Evolutionary conservation across 768 basidiomycete genomes (phyloP), one percentile per base, ranked within the genome.

Genomic region (Lactarius hengduanensis): DNA sequence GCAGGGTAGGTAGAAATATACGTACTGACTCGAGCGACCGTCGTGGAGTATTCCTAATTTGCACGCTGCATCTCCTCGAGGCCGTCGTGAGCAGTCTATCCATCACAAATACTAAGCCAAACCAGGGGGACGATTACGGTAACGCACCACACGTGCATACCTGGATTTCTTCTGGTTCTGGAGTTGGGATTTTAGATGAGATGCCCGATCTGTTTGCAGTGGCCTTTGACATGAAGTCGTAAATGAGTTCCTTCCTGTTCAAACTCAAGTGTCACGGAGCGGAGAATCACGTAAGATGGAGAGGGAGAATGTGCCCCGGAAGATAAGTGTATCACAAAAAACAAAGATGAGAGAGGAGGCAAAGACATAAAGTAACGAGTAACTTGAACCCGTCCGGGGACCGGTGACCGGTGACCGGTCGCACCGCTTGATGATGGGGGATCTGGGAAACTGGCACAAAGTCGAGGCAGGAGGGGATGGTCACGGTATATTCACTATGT

Each of bases 361-460:
- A 47, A 11, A 47, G 20, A n/a, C 36, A 11, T 30, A 8, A 11
- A 13, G 11, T 5, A n/a, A n/a, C 8, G 9, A 72, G 76, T 26
- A 47, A 88, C 92, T 93, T 86, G 71, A 94, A 91, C 0, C 87
- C 84, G 18, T 90, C 89, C 13, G 87, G 84, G 0, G 83, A n/a
- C n/a, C n/a, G n/a, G n/a, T n/a, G n/a, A n/a, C n/a, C n/a, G n/a
- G 36, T 91, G 67, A 82, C 86, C 73, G 2, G 26, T 28, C 26
- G 84, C 91, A 82, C 71, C 86, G 81, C 74, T 94, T 93, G 22
- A 92, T 95, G 68, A 96, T 78, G 22, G 94, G 94, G 43, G n/a
- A 95, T 81, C 85, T 10, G 82, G 74, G 87, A 88, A 75, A 95
- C 84, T 76, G 92, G 91, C 36, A 86, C 76, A 73, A 28, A 28